Evolutionary conservation across 1,284 basidiomycete genomes (phyloP), one percentile per base, ranked within the genome.

Genomic region (Malassezia sympodialis): DNA sequence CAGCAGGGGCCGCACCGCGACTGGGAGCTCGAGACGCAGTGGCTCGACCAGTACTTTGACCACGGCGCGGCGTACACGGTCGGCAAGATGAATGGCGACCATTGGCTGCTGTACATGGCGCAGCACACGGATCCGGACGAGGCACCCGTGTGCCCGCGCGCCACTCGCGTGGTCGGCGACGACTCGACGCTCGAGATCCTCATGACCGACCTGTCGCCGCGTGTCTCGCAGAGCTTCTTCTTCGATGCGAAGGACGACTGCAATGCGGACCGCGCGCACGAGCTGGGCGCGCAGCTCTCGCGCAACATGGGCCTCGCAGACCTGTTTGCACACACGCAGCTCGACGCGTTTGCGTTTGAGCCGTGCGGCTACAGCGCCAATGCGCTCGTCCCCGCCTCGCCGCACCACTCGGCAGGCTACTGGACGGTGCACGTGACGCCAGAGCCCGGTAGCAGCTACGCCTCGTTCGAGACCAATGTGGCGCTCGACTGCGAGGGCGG

Each of bases 341-440:
- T 96, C 50, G 94, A 99, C 76, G 86, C 88, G 0, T 98, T 90
- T 72, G 84, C 89, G 1, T 98, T 99, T 77, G 80, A 84, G 42
- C 94, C 94, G 2, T 99, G 94, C 71, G 94, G 94, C 17, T 99
- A 96, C 76, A 91, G 88, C 3, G 87, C 89, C 65, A 99, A 99
- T 75, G 90, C 90, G 1, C 82, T 96, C 26, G 62, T 65, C 46
- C 57, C 72, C 12, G 58, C 53, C 30, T 44, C 50, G 7, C 26
- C 63, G 32, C 53, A 56, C 5, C 56, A 61, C 5, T 59, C 62
- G 4, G 63, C 61, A 0, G 72, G 70, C 17, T 98, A 98, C 78
- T 96, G 90, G 76, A 98, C 90, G 8, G 93, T 98, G 59, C 94
- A 99, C 76, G 94, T 98, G 50, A 99, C 94, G 0, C 94, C 94